phyloP scores from a whole-genome alignment of 2,329 filamentous ascomycete genomes.

The Thermomyces lanuginosus region DNA sequence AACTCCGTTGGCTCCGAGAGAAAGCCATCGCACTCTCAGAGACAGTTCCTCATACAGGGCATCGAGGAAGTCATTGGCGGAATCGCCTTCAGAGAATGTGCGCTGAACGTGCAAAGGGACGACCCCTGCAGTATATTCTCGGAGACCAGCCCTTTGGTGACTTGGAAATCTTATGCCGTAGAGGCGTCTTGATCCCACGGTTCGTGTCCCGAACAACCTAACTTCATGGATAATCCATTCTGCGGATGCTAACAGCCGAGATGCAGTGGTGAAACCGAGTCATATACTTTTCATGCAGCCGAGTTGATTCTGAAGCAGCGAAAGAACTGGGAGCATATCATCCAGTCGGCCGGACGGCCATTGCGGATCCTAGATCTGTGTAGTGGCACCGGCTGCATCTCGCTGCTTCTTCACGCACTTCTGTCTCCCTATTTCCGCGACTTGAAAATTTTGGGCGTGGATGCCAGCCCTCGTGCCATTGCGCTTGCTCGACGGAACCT shows the following conservation, averaged over 20 bases:
- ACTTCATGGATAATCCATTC: neutral
- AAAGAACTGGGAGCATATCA: neutral
- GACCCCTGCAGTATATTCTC: constrained; percentile 78
- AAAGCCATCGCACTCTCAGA: constrained; percentile 13
- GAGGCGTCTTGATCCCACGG: constrained; percentile 73
- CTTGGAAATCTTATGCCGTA: constrained; percentile 59
- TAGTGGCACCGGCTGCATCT: constrained; percentile 80
- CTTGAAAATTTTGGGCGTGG: constrained; percentile 50
- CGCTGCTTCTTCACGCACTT: constrained; percentile 54
- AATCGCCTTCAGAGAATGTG: constrained; percentile 23
- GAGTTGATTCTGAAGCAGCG: constrained; percentile 20
- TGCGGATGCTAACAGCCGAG: neutral
- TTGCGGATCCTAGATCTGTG: constrained; percentile 69
- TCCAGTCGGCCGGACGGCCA: constrained; percentile 6
- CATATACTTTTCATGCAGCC: constrained; percentile 45
- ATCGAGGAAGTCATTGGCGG: constrained; percentile 12
- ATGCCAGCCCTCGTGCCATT: constrained; percentile 53
- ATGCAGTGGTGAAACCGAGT: constrained; percentile 50
- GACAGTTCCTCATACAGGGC: neutral
- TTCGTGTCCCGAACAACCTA: constrained; percentile 7
- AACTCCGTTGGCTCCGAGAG: constrained; percentile 32
- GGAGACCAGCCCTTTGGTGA: constrained; percentile 77
- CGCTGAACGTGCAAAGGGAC: constrained; percentile 37
- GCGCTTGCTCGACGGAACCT: constrained; percentile 50
- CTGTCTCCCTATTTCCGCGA: constrained; percentile 28